Percentiles rank a stretch among this genome's conserved stretches.
Conservation (phyloP, 1,139 yeast genomes). For the Trichomonascaceae sp. region DNA sequence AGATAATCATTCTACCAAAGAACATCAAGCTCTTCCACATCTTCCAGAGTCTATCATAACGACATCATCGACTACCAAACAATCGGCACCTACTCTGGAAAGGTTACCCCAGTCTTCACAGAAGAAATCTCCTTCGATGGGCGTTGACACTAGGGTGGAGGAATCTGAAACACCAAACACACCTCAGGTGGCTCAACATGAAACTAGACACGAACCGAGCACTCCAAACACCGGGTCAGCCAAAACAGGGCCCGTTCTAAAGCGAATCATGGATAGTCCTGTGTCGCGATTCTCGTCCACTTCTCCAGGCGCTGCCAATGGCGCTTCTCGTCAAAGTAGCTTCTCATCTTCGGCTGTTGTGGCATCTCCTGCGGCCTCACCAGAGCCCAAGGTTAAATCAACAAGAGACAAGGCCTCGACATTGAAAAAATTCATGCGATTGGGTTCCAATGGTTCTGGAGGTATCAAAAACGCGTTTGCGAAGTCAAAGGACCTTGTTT, state of each 20-base stretch:
- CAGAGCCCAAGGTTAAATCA: not conserved
- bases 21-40: not conserved
- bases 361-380: not conserved
- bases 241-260: conserved; percentile 13
- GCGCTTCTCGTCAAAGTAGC: not conserved
- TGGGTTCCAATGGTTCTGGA: conserved; percentile 1
- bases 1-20: not conserved
- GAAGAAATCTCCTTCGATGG: not conserved
- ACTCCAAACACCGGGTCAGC: conserved; percentile 10
- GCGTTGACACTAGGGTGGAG: not conserved
- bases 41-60: not conserved
- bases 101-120: not conserved
- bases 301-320: not conserved
- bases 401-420: not conserved
- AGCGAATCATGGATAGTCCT: not conserved
- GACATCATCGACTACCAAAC: not conserved
- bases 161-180: not conserved
- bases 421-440: not conserved
- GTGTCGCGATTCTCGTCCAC: not conserved
- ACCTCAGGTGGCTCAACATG: not conserved
- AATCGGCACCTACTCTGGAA: not conserved
- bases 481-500: conserved; percentile 2
- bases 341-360: not conserved
- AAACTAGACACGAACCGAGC: not conserved
- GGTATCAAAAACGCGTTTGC: conserved; percentile 1